A percentile compares a stretch with the other conserved stretches of the same genome.
These are phyloP conservation scores for Aureobasidium subglaciale DNA, from an alignment of 2,329 filamentous ascomycete genomes.

Conservation along the genomic window DNA sequence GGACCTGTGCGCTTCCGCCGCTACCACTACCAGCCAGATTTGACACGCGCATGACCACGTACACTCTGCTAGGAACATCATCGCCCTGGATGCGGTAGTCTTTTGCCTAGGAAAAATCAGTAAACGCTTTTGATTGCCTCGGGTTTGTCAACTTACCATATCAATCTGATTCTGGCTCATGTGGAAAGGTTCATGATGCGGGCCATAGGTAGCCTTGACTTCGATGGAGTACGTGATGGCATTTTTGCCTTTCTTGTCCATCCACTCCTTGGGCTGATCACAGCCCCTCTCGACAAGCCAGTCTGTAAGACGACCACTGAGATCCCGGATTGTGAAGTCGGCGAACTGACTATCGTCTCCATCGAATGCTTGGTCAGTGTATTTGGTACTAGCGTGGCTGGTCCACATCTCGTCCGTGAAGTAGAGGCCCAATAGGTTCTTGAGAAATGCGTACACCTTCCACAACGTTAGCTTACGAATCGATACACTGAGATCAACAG, in stretches of 20 bases:
- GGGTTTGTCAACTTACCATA: slow-evolving; percentile 3
- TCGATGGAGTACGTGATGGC: slow-evolving; percentile 19
- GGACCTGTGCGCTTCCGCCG: neutral
- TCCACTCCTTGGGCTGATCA: neutral
- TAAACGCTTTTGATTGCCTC: neutral
- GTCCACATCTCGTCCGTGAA: slow-evolving; percentile 15
- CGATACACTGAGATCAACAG: too few relatives aligned
- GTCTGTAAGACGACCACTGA: neutral
- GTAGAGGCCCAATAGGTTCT: neutral
- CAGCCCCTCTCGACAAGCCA: slow-evolving; percentile 12
- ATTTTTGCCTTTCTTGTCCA: neutral
- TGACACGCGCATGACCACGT: slow-evolving; percentile 4
- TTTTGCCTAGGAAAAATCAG: neutral
- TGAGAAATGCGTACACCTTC: neutral
- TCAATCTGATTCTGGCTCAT: slow-evolving; percentile 18
- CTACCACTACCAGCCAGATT: neutral
- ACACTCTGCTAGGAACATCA: neutral
- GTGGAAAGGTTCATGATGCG: slow-evolving; percentile 14
- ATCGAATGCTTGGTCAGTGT: slow-evolving; percentile 4
- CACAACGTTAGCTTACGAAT: neutral
- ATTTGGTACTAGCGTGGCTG: slow-evolving; percentile 3
- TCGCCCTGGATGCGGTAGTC: neutral
- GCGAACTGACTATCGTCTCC: slow-evolving; percentile 12
- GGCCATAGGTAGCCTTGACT: slow-evolving; percentile 17
- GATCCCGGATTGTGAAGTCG: slow-evolving; percentile 17